Conservation (phyloP, 2,329 filamentous ascomycete genomes). For the Hypoxylon sp. region DNA sequence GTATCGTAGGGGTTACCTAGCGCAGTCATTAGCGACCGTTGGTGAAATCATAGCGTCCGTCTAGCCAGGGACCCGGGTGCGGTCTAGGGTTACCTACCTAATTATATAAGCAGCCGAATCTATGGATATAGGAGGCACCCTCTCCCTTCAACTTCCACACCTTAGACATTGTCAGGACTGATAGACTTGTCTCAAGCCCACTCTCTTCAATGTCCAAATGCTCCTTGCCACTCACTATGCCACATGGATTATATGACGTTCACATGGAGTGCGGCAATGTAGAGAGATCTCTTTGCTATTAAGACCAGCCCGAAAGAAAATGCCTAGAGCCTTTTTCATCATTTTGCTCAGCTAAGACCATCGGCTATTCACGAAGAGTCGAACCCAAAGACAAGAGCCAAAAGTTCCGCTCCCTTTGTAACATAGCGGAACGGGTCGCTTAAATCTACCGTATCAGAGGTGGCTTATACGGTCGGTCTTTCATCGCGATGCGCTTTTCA, state of each 20-base stretch:
- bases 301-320: slow-evolving; percentile 22
- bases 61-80: background rate
- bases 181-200: slow-evolving; percentile 27
- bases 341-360: slow-evolving; percentile 19
- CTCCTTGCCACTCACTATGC: slow-evolving; percentile 14
- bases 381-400: slow-evolving; percentile 23
- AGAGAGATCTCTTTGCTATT: slow-evolving; percentile 42
- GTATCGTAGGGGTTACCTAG: background rate
- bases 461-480: slow-evolving; percentile 21
- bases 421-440: slow-evolving; percentile 18
- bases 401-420: slow-evolving; percentile 34
- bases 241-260: slow-evolving; percentile 21
- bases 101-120: slow-evolving; percentile 3
- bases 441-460: slow-evolving; percentile 15
- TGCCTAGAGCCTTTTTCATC: background rate
- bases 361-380: slow-evolving; percentile 23
- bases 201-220: slow-evolving; percentile 12
- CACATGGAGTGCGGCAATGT: slow-evolving; percentile 31
- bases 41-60: background rate
- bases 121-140: slow-evolving; percentile 7
- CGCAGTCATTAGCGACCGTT: slow-evolving; percentile 3
- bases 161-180: slow-evolving; percentile 33
- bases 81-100: too few species aligned
- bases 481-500: slow-evolving; percentile 32
- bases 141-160: background rate